phyloP scores from a whole-genome alignment of 208 protist species.

The Trypanosoma lewisi region DNA sequence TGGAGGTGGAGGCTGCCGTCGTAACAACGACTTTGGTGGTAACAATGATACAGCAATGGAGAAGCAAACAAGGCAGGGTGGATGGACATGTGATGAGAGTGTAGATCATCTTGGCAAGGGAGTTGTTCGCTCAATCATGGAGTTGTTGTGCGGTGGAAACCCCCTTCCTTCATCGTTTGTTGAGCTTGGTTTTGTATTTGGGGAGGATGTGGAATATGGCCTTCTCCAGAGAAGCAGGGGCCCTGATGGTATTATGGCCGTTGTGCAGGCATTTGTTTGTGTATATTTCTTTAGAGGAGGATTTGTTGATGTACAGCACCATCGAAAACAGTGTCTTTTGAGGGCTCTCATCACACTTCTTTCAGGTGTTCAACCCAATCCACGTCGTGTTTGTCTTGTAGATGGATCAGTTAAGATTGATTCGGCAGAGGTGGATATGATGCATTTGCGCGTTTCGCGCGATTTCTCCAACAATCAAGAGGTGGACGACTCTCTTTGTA shows the following conservation, averaged over 20 bases:
- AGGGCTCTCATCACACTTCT: constrained; percentile 53
- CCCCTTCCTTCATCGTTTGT: constrained; percentile 36
- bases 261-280: constrained; percentile 63
- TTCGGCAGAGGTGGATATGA: constrained; percentile 7
- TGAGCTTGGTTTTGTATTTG: constrained; percentile 73
- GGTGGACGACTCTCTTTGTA: constrained; percentile 36
- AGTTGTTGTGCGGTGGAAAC: constrained; percentile 42
- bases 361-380: constrained; percentile 55
- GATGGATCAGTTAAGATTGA: constrained; percentile 27
- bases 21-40: constrained; percentile 8
- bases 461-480: constrained; percentile 40
- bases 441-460: constrained; percentile 23
- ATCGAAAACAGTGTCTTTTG: constrained; percentile 51
- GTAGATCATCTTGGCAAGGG: constrained; percentile 22
- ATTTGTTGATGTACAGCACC: constrained; percentile 46
- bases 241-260: constrained; percentile 60
- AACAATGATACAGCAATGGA: constrained; percentile 1
- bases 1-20: neutral
- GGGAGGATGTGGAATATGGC: constrained; percentile 50
- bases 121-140: constrained; percentile 36
- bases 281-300: constrained; percentile 68
- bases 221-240: constrained; percentile 64
- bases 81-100: constrained; percentile 2
- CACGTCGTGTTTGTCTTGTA: constrained; percentile 52
- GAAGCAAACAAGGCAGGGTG: neutral